Percentiles rank a stretch among this genome's conserved stretches.
Evolutionary conservation across 2,329 filamentous ascomycete species (phyloP).

Genomic region (Hypoxylon rubiginosum): DNA sequence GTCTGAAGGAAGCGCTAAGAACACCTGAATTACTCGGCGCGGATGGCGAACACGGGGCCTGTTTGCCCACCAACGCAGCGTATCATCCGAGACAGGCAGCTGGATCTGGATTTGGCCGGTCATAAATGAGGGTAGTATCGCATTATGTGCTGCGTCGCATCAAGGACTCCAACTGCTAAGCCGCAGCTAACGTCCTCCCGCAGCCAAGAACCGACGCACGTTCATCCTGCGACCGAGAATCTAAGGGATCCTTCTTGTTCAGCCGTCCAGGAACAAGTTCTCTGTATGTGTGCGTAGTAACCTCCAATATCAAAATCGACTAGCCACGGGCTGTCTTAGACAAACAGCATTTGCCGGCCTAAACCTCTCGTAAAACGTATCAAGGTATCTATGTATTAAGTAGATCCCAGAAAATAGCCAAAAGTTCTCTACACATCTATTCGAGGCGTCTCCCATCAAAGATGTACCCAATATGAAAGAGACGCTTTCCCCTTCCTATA

Average conservation of each 20-base stretch:
- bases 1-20: conserved; percentile 32
- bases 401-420: background rate
- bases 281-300: background rate
- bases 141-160: conserved; percentile 18
- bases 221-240: conserved; percentile 15
- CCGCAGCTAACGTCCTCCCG: conserved; percentile 8
- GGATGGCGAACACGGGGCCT: conserved; percentile 9
- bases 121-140: conserved; percentile 25
- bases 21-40: conserved; percentile 8
- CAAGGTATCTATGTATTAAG: too few relatives aligned
- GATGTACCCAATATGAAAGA: conserved; percentile 1
- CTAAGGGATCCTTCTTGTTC: background rate
- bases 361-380: background rate
- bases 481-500: conserved; percentile 11
- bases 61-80: background rate
- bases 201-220: conserved; percentile 15
- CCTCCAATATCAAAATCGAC: background rate
- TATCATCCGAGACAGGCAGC: conserved; percentile 26
- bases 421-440: background rate
- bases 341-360: background rate
- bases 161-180: conserved; percentile 1
- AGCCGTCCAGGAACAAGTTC: background rate
- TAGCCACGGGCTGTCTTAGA: background rate
- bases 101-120: conserved; percentile 23
- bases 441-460: conserved; percentile 2